Conservation (phyloP, 768 basidiomycete species). For the Amanita exitialis region DNA sequence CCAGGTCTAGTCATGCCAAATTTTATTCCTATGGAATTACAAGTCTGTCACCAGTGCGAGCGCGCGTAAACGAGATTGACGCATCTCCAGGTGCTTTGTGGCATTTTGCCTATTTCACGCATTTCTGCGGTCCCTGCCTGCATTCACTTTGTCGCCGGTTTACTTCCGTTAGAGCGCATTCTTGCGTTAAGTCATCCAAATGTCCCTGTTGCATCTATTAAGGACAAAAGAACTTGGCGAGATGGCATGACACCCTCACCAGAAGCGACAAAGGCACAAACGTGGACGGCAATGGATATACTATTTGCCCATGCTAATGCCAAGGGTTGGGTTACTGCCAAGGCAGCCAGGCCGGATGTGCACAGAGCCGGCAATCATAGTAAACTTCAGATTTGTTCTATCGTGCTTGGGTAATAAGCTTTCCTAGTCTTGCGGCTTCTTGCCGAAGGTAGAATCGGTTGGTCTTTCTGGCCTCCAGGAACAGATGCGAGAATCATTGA, state of each 20-base stretch:
- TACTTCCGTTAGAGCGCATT: conserved; percentile 72
- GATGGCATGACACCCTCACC: conserved; percentile 26
- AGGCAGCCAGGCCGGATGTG: conserved; percentile 82
- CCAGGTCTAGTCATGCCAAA: conserved; percentile 92
- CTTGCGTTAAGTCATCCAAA: conserved; percentile 49
- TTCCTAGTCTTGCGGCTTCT: conserved; percentile 65
- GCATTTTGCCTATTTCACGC: conserved; percentile 70
- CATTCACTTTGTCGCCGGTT: conserved; percentile 53
- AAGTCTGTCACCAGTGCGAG: conserved; percentile 30
- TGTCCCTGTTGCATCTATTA: conserved; percentile 20
- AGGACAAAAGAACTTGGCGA: conserved; percentile 78
- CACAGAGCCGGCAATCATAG: conserved; percentile 86
- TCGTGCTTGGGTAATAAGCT: neutral
- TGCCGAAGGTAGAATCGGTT: conserved; percentile 71
- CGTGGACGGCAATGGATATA: conserved; percentile 85
- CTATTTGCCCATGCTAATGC: conserved; percentile 66
- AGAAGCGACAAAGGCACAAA: conserved; percentile 12
- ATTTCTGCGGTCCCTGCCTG: conserved; percentile 81
- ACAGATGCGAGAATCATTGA: conserved; percentile 17
- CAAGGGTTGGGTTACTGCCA: conserved; percentile 85
- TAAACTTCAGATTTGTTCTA: conserved; percentile 29
- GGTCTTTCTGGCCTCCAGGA: conserved; percentile 81
- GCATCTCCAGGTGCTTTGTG: conserved; percentile 47
- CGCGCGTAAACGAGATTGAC: conserved; percentile 1
- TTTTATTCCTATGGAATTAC: conserved; percentile 72